Percentiles rank a stretch among this genome's conserved stretches.
phyloP scores from a whole-genome alignment of 129 eudicot species.

The Flaveria sonorensis region DNA sequence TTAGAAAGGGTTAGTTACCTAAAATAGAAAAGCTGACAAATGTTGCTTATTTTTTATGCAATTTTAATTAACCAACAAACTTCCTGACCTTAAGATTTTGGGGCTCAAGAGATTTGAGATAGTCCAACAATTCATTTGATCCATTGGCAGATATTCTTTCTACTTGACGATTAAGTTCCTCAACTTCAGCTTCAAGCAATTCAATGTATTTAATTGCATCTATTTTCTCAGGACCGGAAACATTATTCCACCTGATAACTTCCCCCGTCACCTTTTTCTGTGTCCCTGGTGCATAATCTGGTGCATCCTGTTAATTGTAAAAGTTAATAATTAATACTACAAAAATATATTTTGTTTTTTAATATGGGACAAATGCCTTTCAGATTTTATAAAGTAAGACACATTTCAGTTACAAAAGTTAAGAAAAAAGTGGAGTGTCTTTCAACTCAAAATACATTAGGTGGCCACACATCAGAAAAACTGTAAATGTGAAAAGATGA shows the following conservation, averaged over 20 bases:
- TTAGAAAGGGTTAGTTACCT: background rate
- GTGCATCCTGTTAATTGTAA: slow-evolving; percentile 52
- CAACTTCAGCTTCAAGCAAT: slow-evolving; percentile 95
- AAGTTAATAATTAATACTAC: slow-evolving; percentile 10
- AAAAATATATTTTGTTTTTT: slow-evolving; percentile 1
- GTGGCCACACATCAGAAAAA: slow-evolving; percentile 14
- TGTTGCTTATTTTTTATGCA: slow-evolving; percentile 3
- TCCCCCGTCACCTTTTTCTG: slow-evolving; percentile 93
- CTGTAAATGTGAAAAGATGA: background rate
- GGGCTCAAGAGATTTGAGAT: slow-evolving; percentile 92
- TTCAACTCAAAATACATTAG: background rate
- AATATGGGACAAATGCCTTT: slow-evolving; percentile 10
- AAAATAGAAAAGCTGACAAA: background rate
- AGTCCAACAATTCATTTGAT: slow-evolving; percentile 84
- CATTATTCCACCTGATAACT: slow-evolving; percentile 95
- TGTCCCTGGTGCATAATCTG: slow-evolving; percentile 97
- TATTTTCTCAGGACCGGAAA: slow-evolving; percentile 91
- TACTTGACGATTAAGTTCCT: slow-evolving; percentile 87
- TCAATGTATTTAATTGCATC: slow-evolving; percentile 94
- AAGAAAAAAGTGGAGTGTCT: slow-evolving; percentile 7
- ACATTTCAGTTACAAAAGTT: background rate
- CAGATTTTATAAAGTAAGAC: slow-evolving; percentile 8
- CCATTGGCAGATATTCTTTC: slow-evolving; percentile 81
- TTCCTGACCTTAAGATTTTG: slow-evolving; percentile 88
- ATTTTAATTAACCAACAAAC: background rate